These are phyloP conservation scores for Clarkia xantiana DNA, from an alignment of 345 rosid species.

Conservation along the genomic window DNA sequence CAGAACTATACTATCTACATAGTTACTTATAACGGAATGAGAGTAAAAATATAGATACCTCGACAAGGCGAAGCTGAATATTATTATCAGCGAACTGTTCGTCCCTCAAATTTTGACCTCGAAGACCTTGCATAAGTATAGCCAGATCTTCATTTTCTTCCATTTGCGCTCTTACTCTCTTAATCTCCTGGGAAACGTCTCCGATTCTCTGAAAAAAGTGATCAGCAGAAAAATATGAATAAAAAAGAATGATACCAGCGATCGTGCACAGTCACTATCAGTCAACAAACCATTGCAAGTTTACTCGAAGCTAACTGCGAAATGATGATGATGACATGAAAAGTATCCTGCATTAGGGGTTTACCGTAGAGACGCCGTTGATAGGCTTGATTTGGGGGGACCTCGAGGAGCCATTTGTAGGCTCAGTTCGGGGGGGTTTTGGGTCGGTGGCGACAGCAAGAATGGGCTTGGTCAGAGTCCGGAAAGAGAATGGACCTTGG, in stretches of 20 bases:
- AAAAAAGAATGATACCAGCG: neutral
- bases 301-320: too few species aligned
- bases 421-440: constrained; percentile 34
- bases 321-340: neutral
- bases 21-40: too few species aligned
- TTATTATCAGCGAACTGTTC: constrained; percentile 64
- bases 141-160: constrained; percentile 78
- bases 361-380: constrained; percentile 54
- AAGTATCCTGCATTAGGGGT: neutral
- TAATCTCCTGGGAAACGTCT: constrained; percentile 79
- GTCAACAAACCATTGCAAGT: too few species aligned
- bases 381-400: constrained; percentile 25
- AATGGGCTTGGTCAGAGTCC: constrained; percentile 5
- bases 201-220: constrained; percentile 46
- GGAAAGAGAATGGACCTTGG: neutral
- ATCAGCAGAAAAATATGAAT: neutral
- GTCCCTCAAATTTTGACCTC: constrained; percentile 84
- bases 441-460: constrained; percentile 63
- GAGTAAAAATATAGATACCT: constrained; percentile 25
- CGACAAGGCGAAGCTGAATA: constrained; percentile 68
- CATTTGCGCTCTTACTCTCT: constrained; percentile 86
- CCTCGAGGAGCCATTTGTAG: constrained; percentile 34
- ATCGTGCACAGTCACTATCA: neutral
- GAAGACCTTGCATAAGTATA: constrained; percentile 77
- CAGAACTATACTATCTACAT: too few species aligned